These are phyloP conservation scores for Anethum foeniculum DNA, from an alignment of 140 eudicot species.

Conservation along the genomic window DNA sequence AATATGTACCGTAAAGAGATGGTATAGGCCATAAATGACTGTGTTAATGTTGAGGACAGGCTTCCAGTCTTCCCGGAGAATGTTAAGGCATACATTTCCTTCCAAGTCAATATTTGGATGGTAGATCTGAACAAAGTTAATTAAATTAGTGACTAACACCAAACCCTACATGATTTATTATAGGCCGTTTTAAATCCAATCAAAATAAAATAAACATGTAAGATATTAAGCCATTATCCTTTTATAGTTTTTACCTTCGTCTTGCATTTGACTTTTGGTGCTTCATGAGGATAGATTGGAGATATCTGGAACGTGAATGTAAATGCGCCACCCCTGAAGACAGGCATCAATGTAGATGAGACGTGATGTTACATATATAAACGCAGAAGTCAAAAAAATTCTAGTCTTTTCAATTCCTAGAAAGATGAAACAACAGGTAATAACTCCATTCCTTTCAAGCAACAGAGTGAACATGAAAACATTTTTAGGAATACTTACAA, in stretches of 20 bases:
- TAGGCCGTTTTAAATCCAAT: not conserved
- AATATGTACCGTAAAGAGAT: slow-evolving; percentile 49
- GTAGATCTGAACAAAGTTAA: slow-evolving; percentile 37
- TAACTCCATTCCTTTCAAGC: not conserved
- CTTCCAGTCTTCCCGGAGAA: slow-evolving; percentile 73
- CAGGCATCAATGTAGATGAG: not conserved
- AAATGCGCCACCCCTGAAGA: slow-evolving; percentile 53
- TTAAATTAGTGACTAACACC: not conserved
- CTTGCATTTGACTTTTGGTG: slow-evolving; percentile 77
- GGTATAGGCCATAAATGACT: slow-evolving; percentile 58
- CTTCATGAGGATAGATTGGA: slow-evolving; percentile 55
- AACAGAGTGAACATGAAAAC: not conserved
- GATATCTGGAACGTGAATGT: slow-evolving; percentile 48
- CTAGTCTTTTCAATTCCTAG: not conserved
- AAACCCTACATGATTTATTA: not conserved
- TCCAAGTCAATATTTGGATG: slow-evolving; percentile 77
- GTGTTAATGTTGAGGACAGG: slow-evolving; percentile 72
- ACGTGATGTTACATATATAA: not conserved
- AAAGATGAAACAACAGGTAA: slow-evolving; percentile 1
- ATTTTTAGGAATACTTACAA: slow-evolving; percentile 26
- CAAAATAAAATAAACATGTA: not conserved
- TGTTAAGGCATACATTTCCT: slow-evolving; percentile 70
- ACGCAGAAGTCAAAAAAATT: not conserved
- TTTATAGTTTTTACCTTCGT: slow-evolving; percentile 41
- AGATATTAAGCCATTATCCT: not conserved